A percentile compares a stretch with the other conserved stretches of the same genome.
These are phyloP conservation scores for Penicillium robsamsonii DNA, from an alignment of 495 filamentous ascomycete species.

Conservation along the genomic window DNA sequence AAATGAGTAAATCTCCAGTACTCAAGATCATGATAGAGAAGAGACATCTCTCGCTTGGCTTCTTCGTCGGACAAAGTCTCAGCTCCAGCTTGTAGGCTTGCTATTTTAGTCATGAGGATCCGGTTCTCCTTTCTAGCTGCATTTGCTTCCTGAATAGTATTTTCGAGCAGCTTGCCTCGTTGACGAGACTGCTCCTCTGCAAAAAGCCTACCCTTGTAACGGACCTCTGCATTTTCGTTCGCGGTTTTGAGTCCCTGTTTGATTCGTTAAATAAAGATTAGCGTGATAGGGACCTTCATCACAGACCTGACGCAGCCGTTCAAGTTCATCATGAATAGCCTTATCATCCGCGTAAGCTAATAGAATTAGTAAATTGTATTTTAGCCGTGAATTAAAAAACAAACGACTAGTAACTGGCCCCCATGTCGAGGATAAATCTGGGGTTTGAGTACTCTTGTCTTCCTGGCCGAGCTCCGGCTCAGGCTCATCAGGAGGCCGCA, in stretches of 20 bases:
- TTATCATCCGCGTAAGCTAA: not conserved
- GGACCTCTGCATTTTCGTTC: not conserved
- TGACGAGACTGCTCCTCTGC: conserved; percentile 2
- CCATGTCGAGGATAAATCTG: not conserved
- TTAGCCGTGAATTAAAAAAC: not conserved
- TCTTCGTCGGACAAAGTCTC: conserved; percentile 1
- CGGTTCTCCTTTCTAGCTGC: conserved; percentile 1
- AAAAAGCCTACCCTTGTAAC: not conserved
- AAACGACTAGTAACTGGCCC: not conserved
- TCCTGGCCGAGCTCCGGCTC: not conserved
- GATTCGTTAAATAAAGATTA: not conserved
- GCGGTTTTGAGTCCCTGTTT: not conserved
- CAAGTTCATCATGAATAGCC: not conserved
- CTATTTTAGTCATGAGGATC: not conserved
- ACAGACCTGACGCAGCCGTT: not conserved
- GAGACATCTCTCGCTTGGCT: not conserved
- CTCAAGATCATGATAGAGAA: conserved; percentile 4
- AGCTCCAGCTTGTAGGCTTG: not conserved
- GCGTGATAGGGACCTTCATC: not conserved
- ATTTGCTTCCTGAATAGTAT: not conserved
- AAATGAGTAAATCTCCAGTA: not conserved
- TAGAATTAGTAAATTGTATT: not conserved
- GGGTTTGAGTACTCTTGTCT: not conserved
- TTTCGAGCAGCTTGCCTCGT: not conserved
- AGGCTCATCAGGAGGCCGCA: not conserved